These are phyloP conservation scores for Citrus maxima DNA, from an alignment of 345 rosid genomes.

Conservation along the genomic window DNA sequence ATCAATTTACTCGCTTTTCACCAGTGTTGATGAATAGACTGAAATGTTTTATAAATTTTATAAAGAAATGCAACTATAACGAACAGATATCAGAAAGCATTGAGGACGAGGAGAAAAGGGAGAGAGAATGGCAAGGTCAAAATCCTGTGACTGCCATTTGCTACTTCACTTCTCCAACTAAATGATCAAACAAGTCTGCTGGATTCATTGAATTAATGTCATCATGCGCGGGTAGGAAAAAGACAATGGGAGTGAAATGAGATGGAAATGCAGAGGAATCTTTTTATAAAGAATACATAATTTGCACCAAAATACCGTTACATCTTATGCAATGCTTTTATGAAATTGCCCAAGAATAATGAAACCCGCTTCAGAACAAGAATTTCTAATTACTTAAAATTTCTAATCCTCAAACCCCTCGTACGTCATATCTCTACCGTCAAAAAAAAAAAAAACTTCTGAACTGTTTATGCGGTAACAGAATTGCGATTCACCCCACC, in stretches of 20 bases:
- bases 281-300: slow-evolving; percentile 17
- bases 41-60: too few species aligned
- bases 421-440: slow-evolving; percentile 12
- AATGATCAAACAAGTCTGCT: not conserved
- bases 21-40: not conserved
- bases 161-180: not conserved
- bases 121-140: not conserved
- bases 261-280: not conserved
- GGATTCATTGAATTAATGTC: not conserved
- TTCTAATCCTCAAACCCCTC: slow-evolving; percentile 17
- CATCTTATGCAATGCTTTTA: slow-evolving; percentile 27
- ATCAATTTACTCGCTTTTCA: not conserved
- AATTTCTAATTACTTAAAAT: slow-evolving; percentile 9
- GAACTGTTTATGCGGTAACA: slow-evolving; percentile 13
- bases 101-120: too few species aligned
- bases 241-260: not conserved
- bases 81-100: not conserved
- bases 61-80: not conserved
- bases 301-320: slow-evolving; percentile 14
- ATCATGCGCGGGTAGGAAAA: not conserved
- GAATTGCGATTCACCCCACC: slow-evolving; percentile 35
- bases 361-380: slow-evolving; percentile 10
- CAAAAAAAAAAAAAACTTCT: slow-evolving; percentile 28
- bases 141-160: not conserved
- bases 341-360: slow-evolving; percentile 18